Conservation (phyloP, 257 asterid genomes). For the Ilex aquifolium region DNA sequence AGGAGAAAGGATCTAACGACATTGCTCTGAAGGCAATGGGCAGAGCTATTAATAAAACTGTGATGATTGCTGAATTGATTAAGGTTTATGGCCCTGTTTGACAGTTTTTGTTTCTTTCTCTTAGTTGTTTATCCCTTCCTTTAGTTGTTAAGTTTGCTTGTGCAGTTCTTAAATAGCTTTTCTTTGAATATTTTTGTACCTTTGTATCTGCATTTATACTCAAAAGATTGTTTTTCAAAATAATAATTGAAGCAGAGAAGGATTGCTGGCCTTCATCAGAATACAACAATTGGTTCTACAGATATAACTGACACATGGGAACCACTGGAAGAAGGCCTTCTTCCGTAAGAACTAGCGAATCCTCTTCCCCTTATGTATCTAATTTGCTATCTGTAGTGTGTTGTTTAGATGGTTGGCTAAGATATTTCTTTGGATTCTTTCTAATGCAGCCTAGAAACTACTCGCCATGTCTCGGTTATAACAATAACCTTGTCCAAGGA, state of each 20-base stretch:
- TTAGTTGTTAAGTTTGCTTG: no score
- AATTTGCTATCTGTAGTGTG: no score
- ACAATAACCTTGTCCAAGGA: conserved; percentile 16
- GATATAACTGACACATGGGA: conserved; percentile 20
- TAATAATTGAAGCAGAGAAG: neutral
- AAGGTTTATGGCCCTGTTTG: conserved; percentile 29
- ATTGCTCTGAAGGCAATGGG: conserved; percentile 77
- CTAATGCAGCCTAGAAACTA: conserved; percentile 16
- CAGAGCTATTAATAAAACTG: conserved; percentile 72
- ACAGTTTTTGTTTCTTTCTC: no score
- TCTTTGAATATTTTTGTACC: no score
- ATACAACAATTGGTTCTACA: conserved; percentile 18
- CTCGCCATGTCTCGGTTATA: conserved; percentile 19
- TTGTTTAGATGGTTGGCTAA: neutral
- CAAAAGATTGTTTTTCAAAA: no score
- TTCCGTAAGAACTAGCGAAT: conserved; percentile 9
- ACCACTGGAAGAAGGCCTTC: conserved; percentile 20
- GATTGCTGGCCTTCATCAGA: conserved; percentile 18
- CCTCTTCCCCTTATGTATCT: no score
- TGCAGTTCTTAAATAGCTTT: no score
- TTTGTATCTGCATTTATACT: no score
- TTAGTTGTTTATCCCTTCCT: no score
- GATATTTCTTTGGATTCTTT: neutral
- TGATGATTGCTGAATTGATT: conserved; percentile 61
- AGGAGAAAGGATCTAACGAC: conserved; percentile 61